These are phyloP conservation scores for Mycena leptocephala DNA, from an alignment of 768 basidiomycete species.

Conservation along the genomic window DNA sequence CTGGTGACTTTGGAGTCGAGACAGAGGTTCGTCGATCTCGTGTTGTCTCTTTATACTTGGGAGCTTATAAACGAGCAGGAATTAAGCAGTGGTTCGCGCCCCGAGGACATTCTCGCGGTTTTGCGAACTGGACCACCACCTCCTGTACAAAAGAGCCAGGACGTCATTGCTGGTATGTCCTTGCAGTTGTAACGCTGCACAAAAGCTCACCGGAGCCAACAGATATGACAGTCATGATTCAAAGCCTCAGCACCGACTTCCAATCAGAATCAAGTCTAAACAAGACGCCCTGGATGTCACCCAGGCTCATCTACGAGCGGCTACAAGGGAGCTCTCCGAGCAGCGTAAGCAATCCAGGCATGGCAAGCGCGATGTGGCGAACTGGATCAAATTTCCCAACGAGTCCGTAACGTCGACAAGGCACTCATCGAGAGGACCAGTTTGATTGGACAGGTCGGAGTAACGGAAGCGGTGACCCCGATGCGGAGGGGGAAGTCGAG, in stretches of 20 bases:
- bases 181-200: neutral
- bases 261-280: conserved; percentile 88
- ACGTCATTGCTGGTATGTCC: conserved; percentile 81
- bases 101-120: conserved; percentile 86
- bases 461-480: conserved; percentile 37
- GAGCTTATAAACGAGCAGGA: conserved; percentile 61
- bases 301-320: conserved; percentile 88
- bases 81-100: conserved; percentile 76
- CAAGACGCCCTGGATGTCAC: conserved; percentile 91
- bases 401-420: conserved; percentile 87
- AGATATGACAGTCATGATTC: conserved; percentile 93
- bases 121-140: conserved; percentile 81
- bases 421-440: conserved; percentile 84
- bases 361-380: conserved; percentile 85
- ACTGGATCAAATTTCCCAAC: conserved; percentile 86
- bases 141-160: conserved; percentile 91
- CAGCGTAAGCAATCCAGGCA: conserved; percentile 88
- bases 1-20: conserved; percentile 96
- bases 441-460: conserved; percentile 93
- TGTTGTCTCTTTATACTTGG: neutral
- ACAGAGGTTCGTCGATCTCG: conserved; percentile 76
- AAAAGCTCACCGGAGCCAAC: conserved; percentile 25
- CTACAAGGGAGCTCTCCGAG: conserved; percentile 92
- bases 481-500: conserved; percentile 74
- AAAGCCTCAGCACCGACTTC: conserved; percentile 85